Percentiles rank a stretch among this genome's conserved stretches.
Evolutionary conservation across 441 rosid genomes (phyloP).

Genomic region (Populus tomentosa): DNA sequence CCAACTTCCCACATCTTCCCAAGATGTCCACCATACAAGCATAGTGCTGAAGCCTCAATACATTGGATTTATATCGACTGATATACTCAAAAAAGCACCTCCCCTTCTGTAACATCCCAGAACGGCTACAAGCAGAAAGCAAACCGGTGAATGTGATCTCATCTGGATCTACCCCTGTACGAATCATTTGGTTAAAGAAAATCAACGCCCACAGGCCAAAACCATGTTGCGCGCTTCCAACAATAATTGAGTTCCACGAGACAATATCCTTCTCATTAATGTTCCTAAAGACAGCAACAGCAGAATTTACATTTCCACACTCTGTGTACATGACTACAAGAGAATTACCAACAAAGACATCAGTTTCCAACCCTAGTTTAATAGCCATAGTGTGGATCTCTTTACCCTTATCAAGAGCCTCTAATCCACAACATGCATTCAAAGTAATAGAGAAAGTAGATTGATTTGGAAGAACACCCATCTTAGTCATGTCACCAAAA

Average conservation of each 20-base stretch:
- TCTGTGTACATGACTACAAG: conserved; percentile 58
- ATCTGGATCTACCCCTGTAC: conserved; percentile 49
- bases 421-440: conserved; percentile 64
- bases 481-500: conserved; percentile 45
- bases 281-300: conserved; percentile 39
- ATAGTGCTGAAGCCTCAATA: conserved; percentile 57
- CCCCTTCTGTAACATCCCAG: conserved; percentile 62
- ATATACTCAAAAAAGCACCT: conserved; percentile 46
- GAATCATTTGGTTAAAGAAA: conserved; percentile 58
- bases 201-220: conserved; percentile 46
- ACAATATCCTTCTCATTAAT: conserved; percentile 47
- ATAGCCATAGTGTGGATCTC: conserved; percentile 51
- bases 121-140: conserved; percentile 68
- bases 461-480: conserved; percentile 49
- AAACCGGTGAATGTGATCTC: conserved; percentile 68
- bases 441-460: conserved; percentile 65
- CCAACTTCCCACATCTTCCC: conserved; percentile 52
- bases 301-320: conserved; percentile 50
- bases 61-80: conserved; percentile 32
- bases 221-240: conserved; percentile 74
- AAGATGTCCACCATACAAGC: conserved; percentile 73
- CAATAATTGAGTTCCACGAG: conserved; percentile 73
- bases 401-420: conserved; percentile 56
- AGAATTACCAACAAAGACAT: conserved; percentile 68
- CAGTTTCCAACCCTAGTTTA: conserved; percentile 53